Base-by-base conservation (phyloP, 129 eudicot species). In the Glebionis coronaria region DNA sequence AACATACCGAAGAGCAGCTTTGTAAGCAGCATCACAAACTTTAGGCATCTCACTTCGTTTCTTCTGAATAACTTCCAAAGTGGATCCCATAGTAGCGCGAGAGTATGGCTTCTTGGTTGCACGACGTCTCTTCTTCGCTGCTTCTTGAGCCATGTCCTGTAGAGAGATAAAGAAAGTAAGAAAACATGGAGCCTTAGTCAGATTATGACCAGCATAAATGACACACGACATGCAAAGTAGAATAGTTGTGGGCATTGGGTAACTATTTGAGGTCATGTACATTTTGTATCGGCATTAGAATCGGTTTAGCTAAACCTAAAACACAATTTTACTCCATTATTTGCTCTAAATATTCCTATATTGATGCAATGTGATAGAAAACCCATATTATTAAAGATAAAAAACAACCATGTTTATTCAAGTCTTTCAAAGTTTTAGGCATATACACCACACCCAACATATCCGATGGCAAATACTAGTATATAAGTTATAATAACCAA, bases 21-120 rank as follows among this genome's bases (percentile, higher is more conserved):
- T 86, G 63, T 86, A 76, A 5, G 90, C 90, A 71, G 90, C 90
- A 74, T 84, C 90, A 51, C 90, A 86, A 18, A 84, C 90, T 61
- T 84, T 86, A 3, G 90, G 86, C 55, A n/a, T n/a, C n/a, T n/a
- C n/a, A n/a, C n/a, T n/a, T n/a, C n/a, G n/a, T n/a, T n/a, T n/a
- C n/a, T n/a, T 84, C 69, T 84, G 90, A 28, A 84, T 84, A 20
- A 84, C 90, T 56, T 84, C 90, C 77, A 84, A 74, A 18, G 90
- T 81, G 21, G 86, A 86, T 47, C 90, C 90, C 50, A 84, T 86
- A 64, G 81, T 84, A n/a, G 90, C 83, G 67, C 86, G 77, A 4
- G 90, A 84, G 56, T 84, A 81, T 0, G 90, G 90, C 62, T 84
- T n/a, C n/a, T n/a, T n/a, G n/a, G n/a, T n/a, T n/a, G n/a, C n/a